Evolutionary conservation across 441 rosid species (phyloP).

Genomic region (Geranium incanum): DNA sequence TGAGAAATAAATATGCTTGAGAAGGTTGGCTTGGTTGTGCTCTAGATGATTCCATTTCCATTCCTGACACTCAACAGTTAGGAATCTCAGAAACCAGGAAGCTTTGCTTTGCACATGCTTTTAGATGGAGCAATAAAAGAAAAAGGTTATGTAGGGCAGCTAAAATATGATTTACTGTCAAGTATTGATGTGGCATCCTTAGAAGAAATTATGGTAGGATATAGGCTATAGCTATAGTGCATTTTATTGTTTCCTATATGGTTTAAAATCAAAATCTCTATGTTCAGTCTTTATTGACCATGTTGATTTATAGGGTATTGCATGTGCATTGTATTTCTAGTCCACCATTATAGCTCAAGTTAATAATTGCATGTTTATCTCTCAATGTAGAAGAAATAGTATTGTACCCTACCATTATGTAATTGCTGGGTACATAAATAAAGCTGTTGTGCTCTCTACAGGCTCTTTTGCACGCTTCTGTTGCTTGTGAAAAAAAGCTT

Average conservation of each 20-base stretch:
- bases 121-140: not conserved
- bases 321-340: not conserved
- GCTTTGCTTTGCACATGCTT: not conserved
- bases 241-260: not conserved
- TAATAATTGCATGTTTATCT: no score
- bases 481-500: slow-evolving; percentile 19
- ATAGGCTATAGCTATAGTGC: not conserved
- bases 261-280: not conserved
- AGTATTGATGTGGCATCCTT: not conserved
- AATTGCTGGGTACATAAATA: slow-evolving; percentile 5
- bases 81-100: not conserved
- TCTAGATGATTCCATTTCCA: not conserved
- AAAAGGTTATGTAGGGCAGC: not conserved
- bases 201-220: not conserved
- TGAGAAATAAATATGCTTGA: no score
- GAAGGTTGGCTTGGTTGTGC: not conserved
- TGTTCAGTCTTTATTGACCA: not conserved
- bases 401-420: not conserved
- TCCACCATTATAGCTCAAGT: not conserved
- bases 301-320: not conserved
- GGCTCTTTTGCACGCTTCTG: slow-evolving; percentile 30
- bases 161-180: not conserved
- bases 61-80: not conserved
- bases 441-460: slow-evolving; percentile 15
- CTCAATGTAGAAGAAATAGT: not conserved